phyloP scores from a whole-genome alignment of 140 eudicot genomes.

The Cichorium intybus region DNA sequence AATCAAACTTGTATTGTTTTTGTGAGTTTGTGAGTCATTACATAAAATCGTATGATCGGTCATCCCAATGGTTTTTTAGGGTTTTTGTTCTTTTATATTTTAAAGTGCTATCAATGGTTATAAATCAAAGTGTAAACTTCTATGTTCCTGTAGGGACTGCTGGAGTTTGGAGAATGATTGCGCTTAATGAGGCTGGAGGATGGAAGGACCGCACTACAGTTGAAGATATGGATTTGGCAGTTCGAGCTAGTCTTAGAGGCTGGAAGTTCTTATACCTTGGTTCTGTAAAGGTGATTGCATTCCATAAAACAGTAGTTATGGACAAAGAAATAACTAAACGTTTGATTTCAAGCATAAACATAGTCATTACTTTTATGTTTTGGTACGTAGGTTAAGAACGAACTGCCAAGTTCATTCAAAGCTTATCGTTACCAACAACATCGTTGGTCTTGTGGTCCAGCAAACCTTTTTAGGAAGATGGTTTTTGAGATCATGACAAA shows the following conservation, averaged over 20 bases:
- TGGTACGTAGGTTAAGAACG: conserved; percentile 54
- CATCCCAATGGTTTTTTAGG: neutral
- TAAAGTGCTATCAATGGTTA: neutral
- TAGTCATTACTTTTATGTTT: neutral
- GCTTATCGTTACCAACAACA: conserved; percentile 80
- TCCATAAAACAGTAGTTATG: neutral
- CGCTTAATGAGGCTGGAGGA: neutral
- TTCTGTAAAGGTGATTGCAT: neutral
- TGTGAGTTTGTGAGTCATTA: neutral
- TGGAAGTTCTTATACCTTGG: conserved; percentile 38
- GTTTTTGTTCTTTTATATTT: neutral
- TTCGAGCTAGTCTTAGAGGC: conserved; percentile 20
- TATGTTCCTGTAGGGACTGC: neutral
- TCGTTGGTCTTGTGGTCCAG: conserved; percentile 88
- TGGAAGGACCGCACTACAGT: neutral
- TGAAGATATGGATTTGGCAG: neutral
- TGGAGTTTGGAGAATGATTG: neutral
- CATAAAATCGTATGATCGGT: too few relatives aligned
- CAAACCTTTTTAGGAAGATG: conserved; percentile 76
- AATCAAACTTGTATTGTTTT: conserved; percentile 4
- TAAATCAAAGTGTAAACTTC: neutral
- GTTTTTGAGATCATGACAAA: conserved; percentile 51
- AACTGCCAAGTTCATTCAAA: conserved; percentile 69
- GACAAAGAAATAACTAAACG: neutral
- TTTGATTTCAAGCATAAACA: neutral